Evolutionary conservation across 1,139 yeast genomes (phyloP).

Genomic region (Kurtzmaniella quercitrusa): DNA sequence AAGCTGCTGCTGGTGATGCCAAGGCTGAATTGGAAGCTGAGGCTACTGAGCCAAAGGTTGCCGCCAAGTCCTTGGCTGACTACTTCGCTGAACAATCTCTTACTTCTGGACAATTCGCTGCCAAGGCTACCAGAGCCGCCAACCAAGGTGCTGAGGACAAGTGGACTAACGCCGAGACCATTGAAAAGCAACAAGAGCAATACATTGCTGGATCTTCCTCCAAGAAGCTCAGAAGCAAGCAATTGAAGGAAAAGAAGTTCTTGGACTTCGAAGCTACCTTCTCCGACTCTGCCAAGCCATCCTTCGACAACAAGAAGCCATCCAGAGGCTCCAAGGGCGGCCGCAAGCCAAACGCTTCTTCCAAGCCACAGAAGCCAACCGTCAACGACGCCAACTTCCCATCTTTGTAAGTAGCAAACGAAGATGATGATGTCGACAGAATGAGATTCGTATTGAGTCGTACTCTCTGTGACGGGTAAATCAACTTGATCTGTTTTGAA

Average conservation of each 20-base stretch:
- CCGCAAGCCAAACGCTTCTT: slow-evolving; percentile 5
- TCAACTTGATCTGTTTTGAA: slow-evolving; percentile 1
- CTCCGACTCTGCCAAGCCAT: slow-evolving; percentile 37
- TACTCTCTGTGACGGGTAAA: not conserved
- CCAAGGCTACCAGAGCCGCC: slow-evolving; percentile 47
- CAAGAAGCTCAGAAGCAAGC: slow-evolving; percentile 61
- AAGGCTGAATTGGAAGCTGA: slow-evolving; percentile 39
- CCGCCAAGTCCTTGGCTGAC: slow-evolving; percentile 64
- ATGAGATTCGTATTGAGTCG: not conserved
- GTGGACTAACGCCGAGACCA: slow-evolving; percentile 60
- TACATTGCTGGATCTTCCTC: slow-evolving; percentile 52
- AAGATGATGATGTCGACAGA: not conserved
- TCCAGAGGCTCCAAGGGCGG: slow-evolving; percentile 20
- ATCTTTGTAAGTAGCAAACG: slow-evolving; percentile 33
- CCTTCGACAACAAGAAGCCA: slow-evolving; percentile 29
- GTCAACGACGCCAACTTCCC: slow-evolving; percentile 62
- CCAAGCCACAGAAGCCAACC: slow-evolving; percentile 32
- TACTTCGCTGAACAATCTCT: slow-evolving; percentile 62
- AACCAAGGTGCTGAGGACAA: slow-evolving; percentile 57
- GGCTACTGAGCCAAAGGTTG: slow-evolving; percentile 39
- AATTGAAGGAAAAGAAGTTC: slow-evolving; percentile 63
- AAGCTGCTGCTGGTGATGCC: slow-evolving; percentile 62
- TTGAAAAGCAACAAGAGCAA: slow-evolving; percentile 54
- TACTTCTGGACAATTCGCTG: slow-evolving; percentile 42
- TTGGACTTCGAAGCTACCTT: slow-evolving; percentile 65